Percentiles rank a stretch among this genome's conserved stretches.
These are phyloP conservation scores for Glycyrrhiza uralensis DNA, from an alignment of 306 rosid genomes.

Conservation along the genomic window DNA sequence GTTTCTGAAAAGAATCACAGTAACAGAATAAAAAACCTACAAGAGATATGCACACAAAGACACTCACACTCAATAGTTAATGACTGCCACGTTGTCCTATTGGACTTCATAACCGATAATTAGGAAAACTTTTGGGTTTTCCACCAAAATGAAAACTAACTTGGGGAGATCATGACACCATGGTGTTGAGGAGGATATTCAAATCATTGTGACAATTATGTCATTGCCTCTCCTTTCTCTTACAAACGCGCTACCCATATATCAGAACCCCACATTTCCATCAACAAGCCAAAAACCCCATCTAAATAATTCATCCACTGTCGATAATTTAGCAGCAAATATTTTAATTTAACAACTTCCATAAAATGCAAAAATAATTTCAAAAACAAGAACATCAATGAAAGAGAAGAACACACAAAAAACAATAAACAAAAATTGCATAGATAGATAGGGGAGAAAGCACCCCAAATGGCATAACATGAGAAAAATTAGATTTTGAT, in stretches of 20 bases:
- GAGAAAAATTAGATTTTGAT: not conserved
- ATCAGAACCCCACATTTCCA: not conserved
- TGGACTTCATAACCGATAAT: not conserved
- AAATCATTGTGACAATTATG: not conserved
- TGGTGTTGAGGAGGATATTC: not conserved
- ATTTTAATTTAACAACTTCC: not conserved
- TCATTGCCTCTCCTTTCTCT: not conserved
- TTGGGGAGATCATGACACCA: not conserved
- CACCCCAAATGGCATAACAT: not conserved
- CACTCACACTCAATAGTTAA: not conserved
- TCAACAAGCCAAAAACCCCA: not conserved
- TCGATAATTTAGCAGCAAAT: not conserved
- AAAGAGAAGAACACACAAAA: not conserved
- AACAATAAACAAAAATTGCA: not conserved
- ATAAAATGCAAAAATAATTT: not conserved
- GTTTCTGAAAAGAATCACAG: not conserved
- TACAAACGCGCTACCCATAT: not conserved
- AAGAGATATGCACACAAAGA: not conserved
- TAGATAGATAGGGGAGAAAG: not conserved
- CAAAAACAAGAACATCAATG: not conserved
- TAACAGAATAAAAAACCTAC: not conserved
- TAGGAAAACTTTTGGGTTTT: not conserved
- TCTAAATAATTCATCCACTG: not conserved
- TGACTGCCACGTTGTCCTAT: not conserved
- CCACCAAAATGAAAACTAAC: not conserved